phyloP scores from a whole-genome alignment of 192 early-diverging fungal species.

The Dissophora ornata region DNA sequence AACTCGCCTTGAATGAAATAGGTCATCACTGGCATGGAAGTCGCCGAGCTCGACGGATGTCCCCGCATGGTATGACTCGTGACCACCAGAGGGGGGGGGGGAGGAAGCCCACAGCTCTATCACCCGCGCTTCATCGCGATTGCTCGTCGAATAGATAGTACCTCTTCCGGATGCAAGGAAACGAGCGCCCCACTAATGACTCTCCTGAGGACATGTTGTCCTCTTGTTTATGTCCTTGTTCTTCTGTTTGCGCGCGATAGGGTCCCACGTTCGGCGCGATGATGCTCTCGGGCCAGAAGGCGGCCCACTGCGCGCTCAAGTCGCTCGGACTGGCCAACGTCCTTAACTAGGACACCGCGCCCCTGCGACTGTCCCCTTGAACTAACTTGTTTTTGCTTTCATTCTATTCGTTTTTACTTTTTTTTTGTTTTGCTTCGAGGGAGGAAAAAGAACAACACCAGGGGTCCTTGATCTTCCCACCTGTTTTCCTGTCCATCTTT shows the following conservation, averaged over 20 bases:
- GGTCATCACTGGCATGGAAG: constrained; percentile 72
- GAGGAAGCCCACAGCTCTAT: too few relatives aligned
- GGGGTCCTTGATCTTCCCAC: constrained; percentile 60
- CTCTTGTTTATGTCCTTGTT: constrained; percentile 1
- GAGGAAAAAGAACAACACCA: constrained; percentile 52
- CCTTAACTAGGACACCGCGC: constrained; percentile 7
- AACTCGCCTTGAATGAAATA: constrained; percentile 10
- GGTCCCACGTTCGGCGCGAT: constrained; percentile 68
- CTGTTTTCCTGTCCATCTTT: constrained; percentile 20
- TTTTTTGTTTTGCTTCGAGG: constrained; percentile 26
- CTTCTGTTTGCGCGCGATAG: constrained; percentile 20
- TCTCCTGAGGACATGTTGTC: constrained; percentile 6
- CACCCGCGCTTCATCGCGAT: too few relatives aligned
- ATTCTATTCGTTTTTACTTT: constrained; percentile 2
- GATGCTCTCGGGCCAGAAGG: constrained; percentile 76
- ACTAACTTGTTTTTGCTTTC: too few relatives aligned
- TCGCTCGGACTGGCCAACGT: constrained; percentile 54
- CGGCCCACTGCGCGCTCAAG: constrained; percentile 68
- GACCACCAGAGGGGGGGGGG: not conserved
- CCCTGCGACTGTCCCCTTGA: too few relatives aligned
- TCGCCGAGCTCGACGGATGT: constrained; percentile 74
- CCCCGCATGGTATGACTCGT: constrained; percentile 71
- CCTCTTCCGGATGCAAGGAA: too few relatives aligned
- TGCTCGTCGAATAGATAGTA: too few relatives aligned
- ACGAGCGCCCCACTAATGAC: constrained; percentile 3